Base-by-base conservation (phyloP, 768 basidiomycete species). In the Kwoniella sp. region DNA sequence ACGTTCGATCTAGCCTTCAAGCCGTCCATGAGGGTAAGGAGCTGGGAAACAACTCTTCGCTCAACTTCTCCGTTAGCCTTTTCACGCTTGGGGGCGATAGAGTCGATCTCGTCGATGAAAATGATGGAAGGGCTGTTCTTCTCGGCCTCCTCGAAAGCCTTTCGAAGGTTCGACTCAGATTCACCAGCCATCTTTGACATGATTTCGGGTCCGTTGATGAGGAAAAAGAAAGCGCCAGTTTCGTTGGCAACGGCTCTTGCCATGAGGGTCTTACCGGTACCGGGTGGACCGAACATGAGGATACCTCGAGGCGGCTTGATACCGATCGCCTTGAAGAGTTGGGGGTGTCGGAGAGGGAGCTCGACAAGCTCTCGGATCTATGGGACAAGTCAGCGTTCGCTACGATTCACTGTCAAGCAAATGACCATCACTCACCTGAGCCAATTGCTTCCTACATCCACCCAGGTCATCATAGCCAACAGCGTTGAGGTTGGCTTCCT, bases 121-220 rank as follows among this genome's bases (percentile, higher is more conserved):
- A 99, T 99, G 83, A 99, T 99, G 33, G 96, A 90, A 24, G 96
- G 96, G 1, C 91, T 93, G 83, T 98, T 99, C 86, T 99, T 99
- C 84, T 99, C 96, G 2, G 96, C 95, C 83, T 99, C 96, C 81
- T 98, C 96, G 79, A 98, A 98, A 26, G 96, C 95, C 81, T 99
- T 99, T 71, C 96, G 84, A 67, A 99, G 83, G 81, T 99, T 99
- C 77, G 90, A 92, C 81, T 99, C 96, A 79, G 87, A 89, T 83
- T 99, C 96, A 71, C 96, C 96, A 57, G 96, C 96, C 96, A 99
- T 99, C 85, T 99, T 98, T 73, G 90, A 91, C 96, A 99, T 99
- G 80, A 99, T 98, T 82, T 99, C 96, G 55, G 96, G 96, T 58
- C 96, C 96, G 77, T 98, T 99, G 83, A 99, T 99, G 55, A 98